phyloP scores from a whole-genome alignment of 2,329 filamentous ascomycete genomes.

The Fusarium aywerte region DNA sequence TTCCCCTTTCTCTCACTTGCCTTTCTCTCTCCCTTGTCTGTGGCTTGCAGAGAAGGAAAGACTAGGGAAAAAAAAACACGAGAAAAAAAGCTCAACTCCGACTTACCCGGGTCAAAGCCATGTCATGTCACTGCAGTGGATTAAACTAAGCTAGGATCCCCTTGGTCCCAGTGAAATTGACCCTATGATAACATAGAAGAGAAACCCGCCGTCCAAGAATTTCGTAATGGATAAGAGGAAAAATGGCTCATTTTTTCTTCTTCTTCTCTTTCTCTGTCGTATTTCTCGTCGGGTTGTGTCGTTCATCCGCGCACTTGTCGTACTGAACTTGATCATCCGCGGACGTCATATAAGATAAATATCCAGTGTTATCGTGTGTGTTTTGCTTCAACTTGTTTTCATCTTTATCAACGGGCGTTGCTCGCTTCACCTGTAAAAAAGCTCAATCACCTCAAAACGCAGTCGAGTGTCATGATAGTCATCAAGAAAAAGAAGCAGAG shows the following conservation, averaged over 20 bases:
- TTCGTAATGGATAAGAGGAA: background rate
- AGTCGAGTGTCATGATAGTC: no score
- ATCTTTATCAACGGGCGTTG: no score
- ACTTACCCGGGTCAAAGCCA: background rate
- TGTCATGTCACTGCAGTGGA: background rate
- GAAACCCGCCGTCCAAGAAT: background rate
- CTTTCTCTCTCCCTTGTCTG: background rate
- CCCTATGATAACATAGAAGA: background rate
- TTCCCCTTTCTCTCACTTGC: background rate
- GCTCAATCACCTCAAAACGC: no score
- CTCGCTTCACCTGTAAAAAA: no score
- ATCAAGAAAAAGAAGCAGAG: no score
- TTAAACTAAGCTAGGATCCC: background rate
- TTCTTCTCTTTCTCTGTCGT: background rate
- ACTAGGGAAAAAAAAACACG: background rate
- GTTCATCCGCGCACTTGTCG: background rate
- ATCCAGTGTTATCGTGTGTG: no score
- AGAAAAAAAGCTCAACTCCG: background rate
- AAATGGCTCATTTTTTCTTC: background rate
- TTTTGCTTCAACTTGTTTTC: no score
- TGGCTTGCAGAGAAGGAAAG: background rate
- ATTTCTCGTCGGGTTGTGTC: background rate
- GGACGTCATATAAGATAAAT: background rate
- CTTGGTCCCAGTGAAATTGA: slow-evolving; percentile 3
- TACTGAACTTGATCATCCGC: background rate